Evolutionary conservation across 2,329 filamentous ascomycete genomes (phyloP).

Genomic region (Exserohilum turcica): DNA sequence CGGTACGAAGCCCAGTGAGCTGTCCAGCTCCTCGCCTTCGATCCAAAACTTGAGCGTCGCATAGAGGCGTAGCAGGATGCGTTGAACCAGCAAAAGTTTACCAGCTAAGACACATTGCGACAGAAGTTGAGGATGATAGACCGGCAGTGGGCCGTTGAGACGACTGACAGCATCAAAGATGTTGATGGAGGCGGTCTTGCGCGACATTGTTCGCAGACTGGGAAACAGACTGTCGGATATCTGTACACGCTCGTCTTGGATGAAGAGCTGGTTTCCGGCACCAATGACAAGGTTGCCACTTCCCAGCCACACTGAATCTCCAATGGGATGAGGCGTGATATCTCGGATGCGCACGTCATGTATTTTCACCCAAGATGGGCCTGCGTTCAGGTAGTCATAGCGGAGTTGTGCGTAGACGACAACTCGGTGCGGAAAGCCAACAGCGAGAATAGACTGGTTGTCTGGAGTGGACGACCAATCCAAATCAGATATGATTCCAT

Average conservation of each 20-base stretch:
- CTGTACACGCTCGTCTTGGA: constrained; percentile 78
- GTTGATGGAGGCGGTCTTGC: constrained; percentile 62
- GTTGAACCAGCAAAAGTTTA: constrained; percentile 72
- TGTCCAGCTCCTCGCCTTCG: constrained; percentile 79
- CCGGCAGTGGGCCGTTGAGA: constrained; percentile 83
- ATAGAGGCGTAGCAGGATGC: constrained; percentile 73
- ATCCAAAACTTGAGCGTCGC: constrained; percentile 81
- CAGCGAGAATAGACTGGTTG: constrained; percentile 83
- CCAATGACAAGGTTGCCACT: constrained; percentile 86
- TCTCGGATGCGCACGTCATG: constrained; percentile 81
- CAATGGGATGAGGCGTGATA: constrained; percentile 85
- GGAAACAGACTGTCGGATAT: constrained; percentile 65
- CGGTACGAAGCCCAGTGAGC: constrained; percentile 67
- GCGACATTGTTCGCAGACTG: constrained; percentile 57
- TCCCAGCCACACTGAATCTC: constrained; percentile 88
- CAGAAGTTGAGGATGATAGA: constrained; percentile 91
- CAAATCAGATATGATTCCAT: constrained; percentile 80
- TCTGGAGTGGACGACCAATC: constrained; percentile 95
- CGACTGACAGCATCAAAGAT: constrained; percentile 82
- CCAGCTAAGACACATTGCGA: constrained; percentile 85
- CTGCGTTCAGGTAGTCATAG: constrained; percentile 87
- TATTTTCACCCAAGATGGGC: constrained; percentile 86
- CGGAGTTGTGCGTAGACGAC: constrained; percentile 83
- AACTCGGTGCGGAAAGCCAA: constrained; percentile 89
- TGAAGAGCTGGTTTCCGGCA: constrained; percentile 87